Evolutionary conservation across 2,329 filamentous ascomycete genomes (phyloP).

Genomic region (Cadophora luteo-olivacea): DNA sequence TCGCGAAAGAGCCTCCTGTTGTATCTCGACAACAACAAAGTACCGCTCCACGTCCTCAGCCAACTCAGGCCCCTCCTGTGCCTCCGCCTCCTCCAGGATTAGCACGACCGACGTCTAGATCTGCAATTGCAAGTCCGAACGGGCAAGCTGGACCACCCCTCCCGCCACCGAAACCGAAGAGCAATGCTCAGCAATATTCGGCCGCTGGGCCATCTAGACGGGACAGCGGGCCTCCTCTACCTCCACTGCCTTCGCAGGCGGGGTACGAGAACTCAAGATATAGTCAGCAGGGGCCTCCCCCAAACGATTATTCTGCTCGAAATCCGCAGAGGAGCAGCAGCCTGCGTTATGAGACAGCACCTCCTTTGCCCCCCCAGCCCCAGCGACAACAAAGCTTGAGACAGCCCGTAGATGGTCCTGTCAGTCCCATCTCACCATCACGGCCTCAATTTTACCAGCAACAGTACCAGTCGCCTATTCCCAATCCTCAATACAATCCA

Average conservation of each 20-base stretch:
- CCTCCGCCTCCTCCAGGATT: slow-evolving; percentile 75
- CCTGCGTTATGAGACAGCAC: slow-evolving; percentile 41
- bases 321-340: slow-evolving; percentile 44
- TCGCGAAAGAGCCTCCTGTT: slow-evolving; percentile 93
- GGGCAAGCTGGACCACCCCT: slow-evolving; percentile 42
- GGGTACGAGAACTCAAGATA: slow-evolving; percentile 34
- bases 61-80: slow-evolving; percentile 62
- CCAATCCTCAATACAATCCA: slow-evolving; percentile 26
- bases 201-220: slow-evolving; percentile 30
- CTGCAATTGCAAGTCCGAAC: slow-evolving; percentile 43
- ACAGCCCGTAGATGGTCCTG: slow-evolving; percentile 40
- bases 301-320: slow-evolving; percentile 22
- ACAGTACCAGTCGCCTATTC: slow-evolving; percentile 28
- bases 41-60: slow-evolving; percentile 46
- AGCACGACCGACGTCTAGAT: slow-evolving; percentile 55
- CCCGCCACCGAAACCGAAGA: slow-evolving; percentile 43
- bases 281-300: slow-evolving; percentile 32
- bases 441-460: slow-evolving; percentile 38
- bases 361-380: slow-evolving; percentile 43
- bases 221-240: slow-evolving; percentile 43
- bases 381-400: slow-evolving; percentile 34
- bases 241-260: slow-evolving; percentile 42
- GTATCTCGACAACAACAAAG: slow-evolving; percentile 71
- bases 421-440: slow-evolving; percentile 39
- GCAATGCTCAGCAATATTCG: slow-evolving; percentile 30